A percentile compares a stretch with the other conserved stretches of the same genome.
Conservation (phyloP, 768 basidiomycete genomes). For the Psilocybe tampanensis region DNA sequence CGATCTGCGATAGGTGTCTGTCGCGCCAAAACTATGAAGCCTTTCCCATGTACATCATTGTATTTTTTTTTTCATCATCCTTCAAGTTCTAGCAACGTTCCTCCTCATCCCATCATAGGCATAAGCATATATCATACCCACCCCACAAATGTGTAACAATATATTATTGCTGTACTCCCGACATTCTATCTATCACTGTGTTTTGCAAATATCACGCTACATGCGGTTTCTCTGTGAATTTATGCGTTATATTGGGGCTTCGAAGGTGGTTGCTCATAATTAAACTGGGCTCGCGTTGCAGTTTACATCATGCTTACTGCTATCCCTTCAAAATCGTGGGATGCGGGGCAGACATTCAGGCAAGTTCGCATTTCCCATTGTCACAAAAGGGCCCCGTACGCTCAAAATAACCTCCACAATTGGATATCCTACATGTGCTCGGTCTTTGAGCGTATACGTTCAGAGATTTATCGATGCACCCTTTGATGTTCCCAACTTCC, state of each 20-base stretch:
- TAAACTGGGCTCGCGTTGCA: background rate
- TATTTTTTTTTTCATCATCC: background rate
- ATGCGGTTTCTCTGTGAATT: constrained; percentile 1
- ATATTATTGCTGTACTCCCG: constrained; percentile 3
- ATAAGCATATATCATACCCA: background rate
- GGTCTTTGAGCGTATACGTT: too few relatives aligned
- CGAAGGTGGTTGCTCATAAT: background rate
- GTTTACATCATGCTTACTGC: background rate
- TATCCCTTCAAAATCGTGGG: background rate
- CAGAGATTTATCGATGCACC: too few relatives aligned
- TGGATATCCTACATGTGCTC: too few relatives aligned
- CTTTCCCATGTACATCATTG: background rate
- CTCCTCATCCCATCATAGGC: background rate
- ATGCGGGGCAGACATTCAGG: too few relatives aligned
- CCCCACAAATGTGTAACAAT: constrained; percentile 5
- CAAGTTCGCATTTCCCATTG: too few relatives aligned
- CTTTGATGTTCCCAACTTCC: too few relatives aligned
- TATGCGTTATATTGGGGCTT: background rate
- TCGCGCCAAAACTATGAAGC: background rate
- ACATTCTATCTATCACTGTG: constrained; percentile 9
- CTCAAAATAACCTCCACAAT: too few relatives aligned
- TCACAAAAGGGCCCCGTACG: too few relatives aligned
- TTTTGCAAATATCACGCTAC: background rate
- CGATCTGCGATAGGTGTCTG: constrained; percentile 60
- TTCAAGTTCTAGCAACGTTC: background rate